Percentiles rank a stretch among this genome's conserved stretches.
Conservation (phyloP, 306 rosid species). For the Quercus berberidifolia region DNA sequence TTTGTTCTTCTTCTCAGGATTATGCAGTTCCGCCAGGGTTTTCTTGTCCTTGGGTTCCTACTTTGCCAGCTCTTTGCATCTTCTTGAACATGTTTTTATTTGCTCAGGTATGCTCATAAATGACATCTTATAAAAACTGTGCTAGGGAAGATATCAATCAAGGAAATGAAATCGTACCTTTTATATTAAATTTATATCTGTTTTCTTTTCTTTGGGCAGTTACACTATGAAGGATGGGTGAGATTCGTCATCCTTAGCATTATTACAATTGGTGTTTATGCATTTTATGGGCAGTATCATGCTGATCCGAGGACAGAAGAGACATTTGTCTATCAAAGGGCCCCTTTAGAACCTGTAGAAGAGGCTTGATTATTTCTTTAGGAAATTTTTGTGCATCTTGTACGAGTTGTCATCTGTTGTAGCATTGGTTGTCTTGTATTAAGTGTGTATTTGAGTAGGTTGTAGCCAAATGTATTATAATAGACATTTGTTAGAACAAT, state of each 20-base stretch:
- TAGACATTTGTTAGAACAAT: background rate
- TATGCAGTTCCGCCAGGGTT: conserved; percentile 75
- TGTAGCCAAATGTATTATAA: background rate
- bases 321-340: conserved; percentile 37
- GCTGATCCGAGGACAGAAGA: conserved; percentile 72
- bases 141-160: background rate
- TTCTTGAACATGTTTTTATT: conserved; percentile 90
- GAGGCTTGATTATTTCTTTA: conserved; percentile 28
- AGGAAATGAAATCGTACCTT: background rate
- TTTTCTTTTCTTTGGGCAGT: conserved; percentile 41
- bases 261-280: conserved; percentile 63
- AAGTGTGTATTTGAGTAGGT: background rate
- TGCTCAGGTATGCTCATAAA: conserved; percentile 62
- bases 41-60: conserved; percentile 89
- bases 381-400: background rate
- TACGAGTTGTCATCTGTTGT: background rate
- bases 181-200: conserved; percentile 8
- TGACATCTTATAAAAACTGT: background rate
- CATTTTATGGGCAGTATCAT: conserved; percentile 86
- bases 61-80: conserved; percentile 74
- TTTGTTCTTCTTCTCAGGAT: conserved; percentile 40
- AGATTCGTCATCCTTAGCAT: conserved; percentile 71
- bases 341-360: conserved; percentile 41
- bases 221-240: conserved; percentile 90
- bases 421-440: conserved; percentile 15